Evolutionary conservation across 768 basidiomycete species (phyloP), one percentile per base, ranked within the genome.

Genomic region (Pisolithus orientalis): DNA sequence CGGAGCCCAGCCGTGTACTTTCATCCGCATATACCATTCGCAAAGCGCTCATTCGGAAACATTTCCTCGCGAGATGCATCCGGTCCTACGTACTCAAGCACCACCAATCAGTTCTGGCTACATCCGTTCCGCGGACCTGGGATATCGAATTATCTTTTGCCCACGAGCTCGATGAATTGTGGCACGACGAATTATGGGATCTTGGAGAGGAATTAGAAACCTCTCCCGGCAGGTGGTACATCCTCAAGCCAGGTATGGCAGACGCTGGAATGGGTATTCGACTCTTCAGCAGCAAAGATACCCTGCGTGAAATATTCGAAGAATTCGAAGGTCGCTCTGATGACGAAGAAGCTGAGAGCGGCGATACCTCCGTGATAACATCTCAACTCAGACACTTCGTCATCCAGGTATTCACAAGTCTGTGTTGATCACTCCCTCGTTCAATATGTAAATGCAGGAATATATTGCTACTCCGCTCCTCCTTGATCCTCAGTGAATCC

Each of bases 161-260:
- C 3, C 95, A 99, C 68, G 96, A 99, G 61, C 77, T 99, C 16
- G 93, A 96, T 54, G 96, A 97, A 68, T 74, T 92, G 70, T 88
- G 94, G 80, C 69, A 80, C 29, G 95, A 98, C 68, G 96, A 99
- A 53, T 78, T 97, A 32, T 97, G 85, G 78, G 94, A 96, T 47
- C 79, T 98, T 13, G 82, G 79, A 6, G 69, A 77, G 43, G 72
- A 75, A 17, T 76, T 96, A 29, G 77, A 83, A 4, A 72, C 70
- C 17, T 42, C 52, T n/a, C 45, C 40, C 28, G 58, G 57, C 16
- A 72, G 59, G 47, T 97, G 95, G 95, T 98, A 86, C 80, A 95
- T 99, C 55, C 71, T 99, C 48, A 99, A 99, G 71, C 94, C 96
- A 44, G 91, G 93, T 16, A 95, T 99, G 90, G 87, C 94, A 1